A percentile compares a stretch with the other conserved stretches of the same genome.
These are phyloP conservation scores for Boletus sp. DNA, from an alignment of 1,284 basidiomycete species.

Conservation along the genomic window DNA sequence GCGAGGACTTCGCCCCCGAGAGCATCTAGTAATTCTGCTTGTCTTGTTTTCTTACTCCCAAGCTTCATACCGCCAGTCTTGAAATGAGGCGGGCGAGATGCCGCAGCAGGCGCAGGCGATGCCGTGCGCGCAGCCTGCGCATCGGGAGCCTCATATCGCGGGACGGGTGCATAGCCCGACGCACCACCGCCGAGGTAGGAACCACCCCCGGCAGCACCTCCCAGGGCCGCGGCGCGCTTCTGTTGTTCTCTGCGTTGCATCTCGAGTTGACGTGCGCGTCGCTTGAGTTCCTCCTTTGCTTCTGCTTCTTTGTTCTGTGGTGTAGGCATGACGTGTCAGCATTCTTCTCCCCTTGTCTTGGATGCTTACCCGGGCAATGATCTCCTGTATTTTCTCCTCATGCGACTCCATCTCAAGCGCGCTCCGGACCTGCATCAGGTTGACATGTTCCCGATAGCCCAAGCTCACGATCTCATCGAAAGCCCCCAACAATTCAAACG, in stretches of 20 bases:
- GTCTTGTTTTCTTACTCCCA: conserved; percentile 88
- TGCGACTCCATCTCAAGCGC: conserved; percentile 98
- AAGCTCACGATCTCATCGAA: conserved; percentile 97
- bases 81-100: conserved; percentile 72
- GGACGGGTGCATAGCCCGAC: conserved; percentile 65
- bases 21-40: conserved; percentile 82
- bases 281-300: conserved; percentile 98
- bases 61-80: conserved; percentile 97
- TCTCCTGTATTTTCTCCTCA: conserved; percentile 99
- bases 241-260: conserved; percentile 96
- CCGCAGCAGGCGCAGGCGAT: conserved; percentile 47
- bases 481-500: conserved; percentile 93
- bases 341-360: background rate
- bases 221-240: conserved; percentile 54
- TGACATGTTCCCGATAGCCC: conserved; percentile 93
- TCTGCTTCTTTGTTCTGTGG: conserved; percentile 97
- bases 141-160: conserved; percentile 65
- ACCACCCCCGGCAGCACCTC: conserved; percentile 43
- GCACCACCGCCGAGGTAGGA: conserved; percentile 62
- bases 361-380: conserved; percentile 80
- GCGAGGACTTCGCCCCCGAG: conserved; percentile 76
- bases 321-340: background rate
- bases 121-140: conserved; percentile 43
- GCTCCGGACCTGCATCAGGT: conserved; percentile 86
- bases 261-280: conserved; percentile 96